Evolutionary conservation across 2,329 filamentous ascomycete species (phyloP).

Genomic region (Paraphoma chrysanthemicola): DNA sequence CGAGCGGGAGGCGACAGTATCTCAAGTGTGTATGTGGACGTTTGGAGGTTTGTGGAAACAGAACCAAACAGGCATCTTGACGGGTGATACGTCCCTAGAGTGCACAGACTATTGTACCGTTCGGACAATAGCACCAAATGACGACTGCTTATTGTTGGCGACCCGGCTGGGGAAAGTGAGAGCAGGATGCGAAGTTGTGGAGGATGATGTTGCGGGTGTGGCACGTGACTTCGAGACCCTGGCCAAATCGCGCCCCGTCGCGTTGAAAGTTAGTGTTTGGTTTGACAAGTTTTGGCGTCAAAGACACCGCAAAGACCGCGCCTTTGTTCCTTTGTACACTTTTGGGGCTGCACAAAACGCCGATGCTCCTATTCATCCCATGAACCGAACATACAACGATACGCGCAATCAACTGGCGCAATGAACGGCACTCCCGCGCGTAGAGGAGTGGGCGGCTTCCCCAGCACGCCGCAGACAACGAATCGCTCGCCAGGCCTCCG

Average conservation of each 20-base stretch:
- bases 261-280: slow-evolving; percentile 10
- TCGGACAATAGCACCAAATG: slow-evolving; percentile 14
- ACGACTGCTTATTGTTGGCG: not conserved
- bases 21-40: slow-evolving; percentile 22
- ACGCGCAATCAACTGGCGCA: slow-evolving; percentile 57
- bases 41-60: slow-evolving; percentile 16
- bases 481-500: slow-evolving; percentile 35
- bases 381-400: slow-evolving; percentile 23
- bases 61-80: slow-evolving; percentile 23
- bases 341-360: not conserved
- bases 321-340: not conserved
- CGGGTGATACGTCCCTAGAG: not conserved
- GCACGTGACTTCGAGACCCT: slow-evolving; percentile 20
- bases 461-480: slow-evolving; percentile 71
- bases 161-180: slow-evolving; percentile 7
- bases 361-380: slow-evolving; percentile 9
- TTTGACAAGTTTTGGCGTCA: not conserved
- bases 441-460: slow-evolving; percentile 78
- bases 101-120: slow-evolving; percentile 13
- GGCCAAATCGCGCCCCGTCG: slow-evolving; percentile 24
- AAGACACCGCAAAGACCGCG: not conserved
- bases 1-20: not conserved
- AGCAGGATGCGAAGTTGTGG: not conserved
- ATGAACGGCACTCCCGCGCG: slow-evolving; percentile 82
- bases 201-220: not conserved